These are phyloP conservation scores for Hygrophorus russula DNA, from an alignment of 768 basidiomycete species.

Conservation along the genomic window DNA sequence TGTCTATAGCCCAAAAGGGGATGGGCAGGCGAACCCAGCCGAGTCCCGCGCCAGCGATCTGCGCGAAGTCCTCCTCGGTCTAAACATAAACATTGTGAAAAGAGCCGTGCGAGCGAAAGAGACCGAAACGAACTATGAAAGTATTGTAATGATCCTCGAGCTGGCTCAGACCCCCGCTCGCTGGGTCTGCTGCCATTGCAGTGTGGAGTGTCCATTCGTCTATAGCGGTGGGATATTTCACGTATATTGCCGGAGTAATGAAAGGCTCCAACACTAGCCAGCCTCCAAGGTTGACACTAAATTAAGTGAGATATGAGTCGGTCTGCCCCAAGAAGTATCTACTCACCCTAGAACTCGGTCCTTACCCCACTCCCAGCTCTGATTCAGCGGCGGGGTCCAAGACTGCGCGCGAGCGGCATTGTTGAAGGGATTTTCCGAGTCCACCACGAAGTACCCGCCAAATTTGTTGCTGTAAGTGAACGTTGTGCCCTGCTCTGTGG, in stretches of 20 bases:
- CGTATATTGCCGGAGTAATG: conserved; percentile 54
- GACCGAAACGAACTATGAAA: conserved; percentile 57
- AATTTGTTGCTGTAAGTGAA: conserved; percentile 57
- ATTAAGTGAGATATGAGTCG: conserved; percentile 5
- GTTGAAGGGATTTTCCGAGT: conserved; percentile 18
- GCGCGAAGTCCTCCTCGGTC: conserved; percentile 93
- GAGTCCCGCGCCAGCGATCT: conserved; percentile 88
- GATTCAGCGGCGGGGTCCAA: conserved; percentile 76
- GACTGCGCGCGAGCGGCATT: conserved; percentile 72
- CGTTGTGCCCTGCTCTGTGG: conserved; percentile 41
- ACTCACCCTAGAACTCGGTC: conserved; percentile 66
- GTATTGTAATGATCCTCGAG: conserved; percentile 88
- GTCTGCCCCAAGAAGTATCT: conserved; percentile 1
- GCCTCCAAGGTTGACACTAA: conserved; percentile 86
- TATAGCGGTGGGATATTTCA: conserved; percentile 41
- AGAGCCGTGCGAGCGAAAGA: neutral
- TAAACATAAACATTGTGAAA: conserved; percentile 17
- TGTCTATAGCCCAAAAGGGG: conserved; percentile 89
- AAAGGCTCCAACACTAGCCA: conserved; percentile 83
- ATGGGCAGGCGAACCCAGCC: conserved; percentile 90
- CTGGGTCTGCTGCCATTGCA: conserved; percentile 58
- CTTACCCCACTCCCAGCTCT: conserved; percentile 68
- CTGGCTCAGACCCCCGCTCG: conserved; percentile 52
- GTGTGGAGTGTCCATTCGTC: conserved; percentile 80
- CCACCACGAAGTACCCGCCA: conserved; percentile 31